A percentile compares a stretch with the other conserved stretches of the same genome.
These are phyloP conservation scores for Blastomyces gilchristii DNA, from an alignment of 2,329 filamentous ascomycete genomes.

Conservation along the genomic window DNA sequence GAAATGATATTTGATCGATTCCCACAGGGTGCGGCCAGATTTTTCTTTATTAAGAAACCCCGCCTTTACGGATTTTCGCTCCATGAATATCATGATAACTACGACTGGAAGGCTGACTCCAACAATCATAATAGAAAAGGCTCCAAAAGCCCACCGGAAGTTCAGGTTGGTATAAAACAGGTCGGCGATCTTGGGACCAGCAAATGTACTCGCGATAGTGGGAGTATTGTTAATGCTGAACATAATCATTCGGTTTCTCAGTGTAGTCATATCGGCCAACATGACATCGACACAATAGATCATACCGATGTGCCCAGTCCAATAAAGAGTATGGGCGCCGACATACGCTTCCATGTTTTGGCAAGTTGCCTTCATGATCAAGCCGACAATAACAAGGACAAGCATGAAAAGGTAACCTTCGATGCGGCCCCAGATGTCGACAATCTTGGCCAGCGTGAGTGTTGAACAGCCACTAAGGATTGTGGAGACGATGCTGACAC, in stretches of 20 bases:
- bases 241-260: slow-evolving; percentile 50
- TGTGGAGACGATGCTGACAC: slow-evolving; percentile 42
- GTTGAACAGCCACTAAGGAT: slow-evolving; percentile 46
- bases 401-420: slow-evolving; percentile 43
- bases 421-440: slow-evolving; percentile 50
- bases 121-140: slow-evolving; percentile 52
- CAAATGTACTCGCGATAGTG: slow-evolving; percentile 35
- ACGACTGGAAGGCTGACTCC: slow-evolving; percentile 46
- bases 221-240: slow-evolving; percentile 47
- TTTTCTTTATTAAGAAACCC: neutral
- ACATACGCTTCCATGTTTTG: slow-evolving; percentile 10
- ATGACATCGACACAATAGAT: slow-evolving; percentile 48
- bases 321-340: slow-evolving; percentile 37
- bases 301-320: slow-evolving; percentile 45
- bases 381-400: slow-evolving; percentile 26
- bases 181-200: slow-evolving; percentile 41
- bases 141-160: slow-evolving; percentile 55
- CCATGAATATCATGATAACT: slow-evolving; percentile 43
- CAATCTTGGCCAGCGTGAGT: slow-evolving; percentile 48
- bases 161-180: slow-evolving; percentile 41
- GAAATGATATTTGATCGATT: neutral
- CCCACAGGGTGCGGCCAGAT: neutral
- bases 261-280: slow-evolving; percentile 50
- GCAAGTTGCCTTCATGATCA: slow-evolving; percentile 38
- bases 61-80: slow-evolving; percentile 41